Conservation (phyloP, 176 grass and related monocot genomes). For the Thalia dealbata region DNA sequence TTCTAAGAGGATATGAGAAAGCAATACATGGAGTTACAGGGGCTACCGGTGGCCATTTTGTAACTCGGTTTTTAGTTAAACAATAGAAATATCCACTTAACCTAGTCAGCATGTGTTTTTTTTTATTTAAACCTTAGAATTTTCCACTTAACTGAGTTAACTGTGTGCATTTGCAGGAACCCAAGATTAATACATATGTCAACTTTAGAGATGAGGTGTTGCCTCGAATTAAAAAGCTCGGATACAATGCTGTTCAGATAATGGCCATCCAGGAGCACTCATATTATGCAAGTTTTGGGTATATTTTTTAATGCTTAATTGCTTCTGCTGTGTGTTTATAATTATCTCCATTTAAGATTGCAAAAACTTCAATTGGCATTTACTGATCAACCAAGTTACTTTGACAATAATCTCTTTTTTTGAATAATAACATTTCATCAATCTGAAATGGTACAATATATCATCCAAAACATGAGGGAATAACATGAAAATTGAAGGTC, state of each 20-base stretch:
- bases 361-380: too few species aligned
- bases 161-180: conserved; percentile 44
- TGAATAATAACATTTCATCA: too few species aligned
- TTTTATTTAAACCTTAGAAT: background rate
- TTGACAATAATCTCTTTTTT: too few species aligned
- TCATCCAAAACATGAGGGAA: too few species aligned
- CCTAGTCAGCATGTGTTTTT: background rate
- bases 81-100: background rate
- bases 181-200: conserved; percentile 87
- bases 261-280: conserved; percentile 99
- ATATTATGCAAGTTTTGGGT: conserved; percentile 98
- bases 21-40: background rate
- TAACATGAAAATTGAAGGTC: too few species aligned
- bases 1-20: background rate
- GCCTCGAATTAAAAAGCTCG: conserved; percentile 88
- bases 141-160: background rate
- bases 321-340: background rate
- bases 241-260: conserved; percentile 98
- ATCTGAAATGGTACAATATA: too few species aligned
- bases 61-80: background rate
- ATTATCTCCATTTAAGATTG: too few species aligned
- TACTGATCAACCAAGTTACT: too few species aligned
- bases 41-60: background rate
- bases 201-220: conserved; percentile 91
- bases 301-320: conserved; percentile 9